Percentiles rank a stretch among this genome's conserved stretches.
phyloP scores from a whole-genome alignment of 768 basidiomycete genomes.

The Podaxis sp. region DNA sequence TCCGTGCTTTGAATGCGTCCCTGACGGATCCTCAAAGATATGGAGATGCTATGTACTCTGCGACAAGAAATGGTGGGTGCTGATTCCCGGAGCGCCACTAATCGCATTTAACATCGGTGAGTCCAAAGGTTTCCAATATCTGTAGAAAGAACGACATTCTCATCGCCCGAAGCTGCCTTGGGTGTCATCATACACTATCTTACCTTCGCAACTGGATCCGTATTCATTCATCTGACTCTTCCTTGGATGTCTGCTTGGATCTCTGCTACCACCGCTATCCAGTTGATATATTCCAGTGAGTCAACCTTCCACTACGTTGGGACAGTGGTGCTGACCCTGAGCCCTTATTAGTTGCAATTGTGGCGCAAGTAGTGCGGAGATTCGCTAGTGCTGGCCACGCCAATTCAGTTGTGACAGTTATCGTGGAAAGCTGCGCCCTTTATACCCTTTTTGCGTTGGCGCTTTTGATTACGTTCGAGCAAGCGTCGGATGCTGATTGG shows the following conservation, averaged over 20 bases:
- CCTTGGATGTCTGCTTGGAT: slow-evolving; percentile 6
- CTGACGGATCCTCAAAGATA: background rate
- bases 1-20: too few relatives aligned
- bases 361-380: background rate
- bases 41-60: slow-evolving; percentile 10
- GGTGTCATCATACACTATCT: background rate
- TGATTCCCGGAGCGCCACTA: background rate
- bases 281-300: slow-evolving; percentile 7
- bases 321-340: background rate
- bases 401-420: background rate
- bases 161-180: background rate
- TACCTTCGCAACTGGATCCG: background rate
- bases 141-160: background rate
- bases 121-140: background rate
- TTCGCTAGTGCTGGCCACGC: background rate
- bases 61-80: slow-evolving; percentile 5
- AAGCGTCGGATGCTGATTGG: slow-evolving; percentile 8
- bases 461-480: background rate
- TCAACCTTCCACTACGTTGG: background rate
- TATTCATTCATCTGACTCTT: slow-evolving; percentile 1
- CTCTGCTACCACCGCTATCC: background rate
- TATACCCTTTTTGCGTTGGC: slow-evolving; percentile 5
- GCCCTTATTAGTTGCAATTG: background rate
- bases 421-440: slow-evolving; percentile 8
- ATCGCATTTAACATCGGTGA: background rate